phyloP scores from a whole-genome alignment of 108 stramenopile genomes.

The Skeletonema potamos region DNA sequence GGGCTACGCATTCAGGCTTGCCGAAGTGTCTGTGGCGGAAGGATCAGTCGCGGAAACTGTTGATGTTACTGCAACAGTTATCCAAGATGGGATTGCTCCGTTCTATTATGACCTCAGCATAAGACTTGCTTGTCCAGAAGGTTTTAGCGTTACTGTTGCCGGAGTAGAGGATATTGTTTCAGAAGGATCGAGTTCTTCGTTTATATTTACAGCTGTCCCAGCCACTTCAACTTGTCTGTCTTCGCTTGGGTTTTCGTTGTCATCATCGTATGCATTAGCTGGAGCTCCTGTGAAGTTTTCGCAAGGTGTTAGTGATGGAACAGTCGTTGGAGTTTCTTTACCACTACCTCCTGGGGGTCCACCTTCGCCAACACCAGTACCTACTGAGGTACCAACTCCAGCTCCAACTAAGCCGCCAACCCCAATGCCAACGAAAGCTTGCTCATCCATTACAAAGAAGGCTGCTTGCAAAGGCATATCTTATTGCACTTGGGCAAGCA shows the following conservation, averaged over 20 bases:
- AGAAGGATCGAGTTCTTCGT: background rate
- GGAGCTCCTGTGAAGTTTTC: background rate
- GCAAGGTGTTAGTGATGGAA: background rate
- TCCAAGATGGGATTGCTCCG: background rate
- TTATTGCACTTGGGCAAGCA: too few relatives aligned
- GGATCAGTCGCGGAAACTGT: background rate
- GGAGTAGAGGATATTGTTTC: background rate
- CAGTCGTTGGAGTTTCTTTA: background rate
- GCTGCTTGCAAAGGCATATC: too few relatives aligned
- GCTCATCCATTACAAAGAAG: too few relatives aligned
- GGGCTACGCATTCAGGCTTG: background rate
- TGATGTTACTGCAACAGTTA: background rate
- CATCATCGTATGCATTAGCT: background rate
- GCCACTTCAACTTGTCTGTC: background rate
- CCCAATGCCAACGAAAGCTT: background rate
- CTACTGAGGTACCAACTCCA: too few relatives aligned
- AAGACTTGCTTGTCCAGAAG: background rate
- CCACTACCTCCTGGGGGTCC: background rate
- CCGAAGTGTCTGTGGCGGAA: background rate
- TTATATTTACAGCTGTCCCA: background rate
- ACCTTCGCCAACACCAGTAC: too few relatives aligned
- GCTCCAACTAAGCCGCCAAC: background rate
- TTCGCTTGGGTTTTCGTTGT: background rate
- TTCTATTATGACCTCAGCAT: background rate
- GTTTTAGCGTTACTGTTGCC: background rate